Conservation (phyloP, 1,284 basidiomycete species). For the Xerocomus nothofagi region DNA sequence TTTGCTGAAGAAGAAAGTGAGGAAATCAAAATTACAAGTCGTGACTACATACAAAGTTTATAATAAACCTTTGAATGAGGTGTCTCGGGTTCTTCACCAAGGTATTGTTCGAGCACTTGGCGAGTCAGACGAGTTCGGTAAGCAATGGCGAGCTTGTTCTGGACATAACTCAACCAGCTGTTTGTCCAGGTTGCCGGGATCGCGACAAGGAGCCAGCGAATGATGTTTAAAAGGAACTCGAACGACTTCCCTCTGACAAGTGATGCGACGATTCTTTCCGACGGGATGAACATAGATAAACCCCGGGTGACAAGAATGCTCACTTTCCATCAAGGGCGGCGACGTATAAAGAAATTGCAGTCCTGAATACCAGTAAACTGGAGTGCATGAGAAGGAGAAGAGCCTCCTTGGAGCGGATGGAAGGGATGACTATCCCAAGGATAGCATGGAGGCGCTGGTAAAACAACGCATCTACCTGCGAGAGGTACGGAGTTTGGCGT, state of each 20-base stretch:
- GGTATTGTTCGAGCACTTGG: slow-evolving; percentile 82
- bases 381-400: slow-evolving; percentile 87
- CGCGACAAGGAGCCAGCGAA: slow-evolving; percentile 91
- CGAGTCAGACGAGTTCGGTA: slow-evolving; percentile 89
- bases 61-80: slow-evolving; percentile 82
- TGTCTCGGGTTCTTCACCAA: slow-evolving; percentile 70
- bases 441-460: slow-evolving; percentile 80
- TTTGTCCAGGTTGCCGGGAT: slow-evolving; percentile 97
- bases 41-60: slow-evolving; percentile 68
- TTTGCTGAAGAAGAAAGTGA: slow-evolving; percentile 55
- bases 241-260: slow-evolving; percentile 86
- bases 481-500: background rate
- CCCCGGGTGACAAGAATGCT: slow-evolving; percentile 30
- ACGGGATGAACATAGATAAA: background rate
- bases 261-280: slow-evolving; percentile 84
- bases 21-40: background rate
- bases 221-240: slow-evolving; percentile 83
- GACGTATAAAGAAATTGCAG: slow-evolving; percentile 93
- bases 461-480: slow-evolving; percentile 88
- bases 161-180: slow-evolving; percentile 92
- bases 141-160: slow-evolving; percentile 90
- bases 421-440: slow-evolving; percentile 87
- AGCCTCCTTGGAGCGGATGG: slow-evolving; percentile 83
- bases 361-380: slow-evolving; percentile 83
- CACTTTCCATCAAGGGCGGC: slow-evolving; percentile 92